These are phyloP conservation scores for Dactylorhiza incarnata DNA, from an alignment of 106 monocot species.

Conservation along the genomic window DNA sequence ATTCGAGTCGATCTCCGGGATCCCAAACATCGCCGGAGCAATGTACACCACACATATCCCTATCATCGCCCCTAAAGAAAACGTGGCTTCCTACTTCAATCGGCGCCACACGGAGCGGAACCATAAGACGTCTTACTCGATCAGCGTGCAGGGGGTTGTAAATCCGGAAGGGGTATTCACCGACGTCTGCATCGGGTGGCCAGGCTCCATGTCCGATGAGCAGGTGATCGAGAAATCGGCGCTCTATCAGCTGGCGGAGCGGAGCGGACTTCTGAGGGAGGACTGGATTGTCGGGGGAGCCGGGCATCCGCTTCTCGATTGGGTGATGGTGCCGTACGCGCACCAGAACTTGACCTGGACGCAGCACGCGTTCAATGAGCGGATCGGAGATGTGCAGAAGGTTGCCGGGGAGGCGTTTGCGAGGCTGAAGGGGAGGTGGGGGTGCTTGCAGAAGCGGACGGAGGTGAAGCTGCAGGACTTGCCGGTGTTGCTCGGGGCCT, in stretches of 20 bases:
- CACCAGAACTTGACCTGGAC: conserved; percentile 87
- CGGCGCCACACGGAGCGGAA: conserved; percentile 78
- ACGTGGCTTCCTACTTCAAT: conserved; percentile 75
- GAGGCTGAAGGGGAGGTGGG: conserved; percentile 74
- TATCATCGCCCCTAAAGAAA: conserved; percentile 84
- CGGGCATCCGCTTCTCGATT: conserved; percentile 69
- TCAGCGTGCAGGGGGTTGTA: conserved; percentile 81
- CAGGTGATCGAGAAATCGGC: conserved; percentile 66
- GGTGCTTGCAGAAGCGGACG: conserved; percentile 85
- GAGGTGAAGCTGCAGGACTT: conserved; percentile 85
- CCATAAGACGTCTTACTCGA: conserved; percentile 80
- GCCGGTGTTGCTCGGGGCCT: conserved; percentile 77
- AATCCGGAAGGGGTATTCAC: conserved; percentile 65
- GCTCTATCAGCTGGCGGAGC: conserved; percentile 32
- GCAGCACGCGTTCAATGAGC: conserved; percentile 82
- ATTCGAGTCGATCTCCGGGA: conserved; percentile 46
- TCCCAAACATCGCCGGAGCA: conserved; percentile 62
- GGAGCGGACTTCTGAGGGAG: conserved; percentile 17
- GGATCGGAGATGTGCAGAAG: conserved; percentile 49
- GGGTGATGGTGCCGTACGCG: conserved; percentile 75
- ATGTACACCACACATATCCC: conserved; percentile 95
- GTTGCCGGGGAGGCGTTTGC: conserved; percentile 59
- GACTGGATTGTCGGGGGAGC: conserved; percentile 60
- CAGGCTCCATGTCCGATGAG: conserved; percentile 63
- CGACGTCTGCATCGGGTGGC: conserved; percentile 77